phyloP scores from a whole-genome alignment of 2,329 filamentous ascomycete genomes.

The Curvularia lunata region DNA sequence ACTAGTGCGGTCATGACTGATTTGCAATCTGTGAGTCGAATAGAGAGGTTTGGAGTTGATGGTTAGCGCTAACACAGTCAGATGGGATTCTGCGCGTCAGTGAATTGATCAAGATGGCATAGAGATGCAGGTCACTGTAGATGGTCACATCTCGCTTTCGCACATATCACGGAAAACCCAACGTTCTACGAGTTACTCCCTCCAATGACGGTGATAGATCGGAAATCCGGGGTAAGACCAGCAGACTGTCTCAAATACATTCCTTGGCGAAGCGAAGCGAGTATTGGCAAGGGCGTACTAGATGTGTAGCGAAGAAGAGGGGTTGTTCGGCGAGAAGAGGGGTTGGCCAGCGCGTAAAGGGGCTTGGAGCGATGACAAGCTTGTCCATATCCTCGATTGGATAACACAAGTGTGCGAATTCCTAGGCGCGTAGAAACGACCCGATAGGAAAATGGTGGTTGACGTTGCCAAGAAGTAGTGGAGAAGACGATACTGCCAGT shows the following conservation, averaged over 20 bases:
- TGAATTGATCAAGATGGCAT: not conserved
- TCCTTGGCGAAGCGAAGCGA: not conserved
- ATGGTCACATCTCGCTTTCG: conserved; percentile 1
- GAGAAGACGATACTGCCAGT: not conserved
- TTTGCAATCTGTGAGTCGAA: not conserved
- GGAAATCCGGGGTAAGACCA: conserved; percentile 3
- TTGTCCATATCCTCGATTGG: not conserved
- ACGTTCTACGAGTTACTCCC: conserved; percentile 7
- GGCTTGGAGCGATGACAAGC: not conserved
- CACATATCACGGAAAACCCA: conserved; percentile 3
- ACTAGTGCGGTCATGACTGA: not conserved
- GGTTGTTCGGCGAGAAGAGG: not conserved
- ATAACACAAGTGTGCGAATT: not conserved
- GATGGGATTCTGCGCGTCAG: not conserved
- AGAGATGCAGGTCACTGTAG: not conserved
- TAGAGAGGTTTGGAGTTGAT: not conserved
- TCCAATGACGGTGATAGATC: conserved; percentile 10
- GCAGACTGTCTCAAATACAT: not conserved
- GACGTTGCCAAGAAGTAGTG: not conserved
- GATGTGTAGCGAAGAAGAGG: conserved; percentile 1
- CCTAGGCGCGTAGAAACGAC: not conserved
- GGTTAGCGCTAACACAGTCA: not conserved
- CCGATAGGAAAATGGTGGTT: not conserved
- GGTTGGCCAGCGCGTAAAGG: not conserved
- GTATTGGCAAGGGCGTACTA: not conserved